These are phyloP conservation scores for Opeltia flavorubescens DNA, from an alignment of 495 filamentous ascomycete genomes.

Conservation along the genomic window DNA sequence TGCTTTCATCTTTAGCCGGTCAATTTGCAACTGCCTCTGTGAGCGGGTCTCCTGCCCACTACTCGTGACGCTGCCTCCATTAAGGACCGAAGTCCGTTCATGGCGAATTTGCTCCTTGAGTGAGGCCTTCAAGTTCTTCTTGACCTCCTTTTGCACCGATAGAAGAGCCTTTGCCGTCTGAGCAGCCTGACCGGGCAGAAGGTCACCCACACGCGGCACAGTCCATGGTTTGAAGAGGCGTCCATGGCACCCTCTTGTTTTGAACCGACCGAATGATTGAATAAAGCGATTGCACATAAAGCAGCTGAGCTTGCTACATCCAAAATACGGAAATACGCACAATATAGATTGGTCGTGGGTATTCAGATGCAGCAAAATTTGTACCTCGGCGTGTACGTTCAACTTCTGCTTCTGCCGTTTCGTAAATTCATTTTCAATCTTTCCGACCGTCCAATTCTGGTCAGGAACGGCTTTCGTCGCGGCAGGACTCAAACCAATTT, in stretches of 20 bases:
- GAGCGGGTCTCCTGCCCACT: slow-evolving; percentile 11
- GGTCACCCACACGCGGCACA: slow-evolving; percentile 14
- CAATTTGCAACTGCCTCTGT: slow-evolving; percentile 15
- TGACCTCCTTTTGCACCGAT: slow-evolving; percentile 17
- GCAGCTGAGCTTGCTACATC: slow-evolving; percentile 22
- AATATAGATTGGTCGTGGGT: slow-evolving; percentile 11
- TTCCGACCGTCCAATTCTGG: slow-evolving; percentile 16
- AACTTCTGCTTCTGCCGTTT: slow-evolving; percentile 19
- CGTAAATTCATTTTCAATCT: slow-evolving; percentile 16
- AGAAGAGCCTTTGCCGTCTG: slow-evolving; percentile 16
- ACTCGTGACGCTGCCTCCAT: slow-evolving; percentile 16
- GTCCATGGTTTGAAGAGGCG: slow-evolving; percentile 21
- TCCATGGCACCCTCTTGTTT: slow-evolving; percentile 19
- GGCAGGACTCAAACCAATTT: slow-evolving; percentile 12
- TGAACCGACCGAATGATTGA: slow-evolving; percentile 16
- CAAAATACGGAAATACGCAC: slow-evolving; percentile 17
- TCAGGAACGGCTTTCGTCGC: slow-evolving; percentile 15
- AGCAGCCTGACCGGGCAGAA: slow-evolving; percentile 16
- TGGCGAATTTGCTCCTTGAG: slow-evolving; percentile 14
- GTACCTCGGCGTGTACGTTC: slow-evolving; percentile 20
- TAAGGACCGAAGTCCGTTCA: slow-evolving; percentile 17
- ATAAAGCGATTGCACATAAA: slow-evolving; percentile 20
- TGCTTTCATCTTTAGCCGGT: slow-evolving; percentile 17
- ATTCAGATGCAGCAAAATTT: slow-evolving; percentile 19
- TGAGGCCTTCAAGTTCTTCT: slow-evolving; percentile 16